Evolutionary conservation across 345 rosid species (phyloP).

Genomic region (Salix purpurea): DNA sequence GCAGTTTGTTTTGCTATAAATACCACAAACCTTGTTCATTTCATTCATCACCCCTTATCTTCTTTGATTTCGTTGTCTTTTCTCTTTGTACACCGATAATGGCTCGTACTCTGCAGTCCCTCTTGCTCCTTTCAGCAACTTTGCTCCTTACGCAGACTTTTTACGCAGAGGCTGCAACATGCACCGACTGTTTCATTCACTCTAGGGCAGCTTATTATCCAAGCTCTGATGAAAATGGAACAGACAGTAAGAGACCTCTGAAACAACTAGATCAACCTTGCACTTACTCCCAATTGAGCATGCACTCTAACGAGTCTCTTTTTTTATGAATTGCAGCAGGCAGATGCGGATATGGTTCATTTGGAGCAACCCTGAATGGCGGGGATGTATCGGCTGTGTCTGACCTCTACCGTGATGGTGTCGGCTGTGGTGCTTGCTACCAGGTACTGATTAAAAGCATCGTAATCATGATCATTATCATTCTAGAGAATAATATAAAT

Average conservation of each 20-base stretch:
- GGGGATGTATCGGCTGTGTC: slow-evolving; percentile 70
- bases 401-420: slow-evolving; percentile 52
- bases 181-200: slow-evolving; percentile 41
- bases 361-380: slow-evolving; percentile 58
- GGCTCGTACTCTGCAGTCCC: slow-evolving; percentile 33
- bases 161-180: slow-evolving; percentile 38
- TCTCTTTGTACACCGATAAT: slow-evolving; percentile 11
- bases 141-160: slow-evolving; percentile 21
- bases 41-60: slow-evolving; percentile 24
- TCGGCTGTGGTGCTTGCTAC: slow-evolving; percentile 81
- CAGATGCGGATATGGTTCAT: slow-evolving; percentile 66
- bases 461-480: not conserved
- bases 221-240: slow-evolving; percentile 49
- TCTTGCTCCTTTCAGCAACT: slow-evolving; percentile 20
- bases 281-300: not conserved
- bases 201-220: slow-evolving; percentile 60
- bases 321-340: slow-evolving; percentile 34
- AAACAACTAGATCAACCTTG: not conserved
- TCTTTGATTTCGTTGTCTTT: slow-evolving; percentile 14
- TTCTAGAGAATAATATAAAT: no score
- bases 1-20: slow-evolving; percentile 37
- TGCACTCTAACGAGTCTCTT: not conserved
- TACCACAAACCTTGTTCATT: slow-evolving; percentile 18
- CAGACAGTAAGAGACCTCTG: slow-evolving; percentile 38
- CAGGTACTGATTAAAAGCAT: slow-evolving; percentile 36